Evolutionary conservation across 345 rosid genomes (phyloP), one percentile per base, ranked within the genome.

Genomic region (Lepidium aucheri): DNA sequence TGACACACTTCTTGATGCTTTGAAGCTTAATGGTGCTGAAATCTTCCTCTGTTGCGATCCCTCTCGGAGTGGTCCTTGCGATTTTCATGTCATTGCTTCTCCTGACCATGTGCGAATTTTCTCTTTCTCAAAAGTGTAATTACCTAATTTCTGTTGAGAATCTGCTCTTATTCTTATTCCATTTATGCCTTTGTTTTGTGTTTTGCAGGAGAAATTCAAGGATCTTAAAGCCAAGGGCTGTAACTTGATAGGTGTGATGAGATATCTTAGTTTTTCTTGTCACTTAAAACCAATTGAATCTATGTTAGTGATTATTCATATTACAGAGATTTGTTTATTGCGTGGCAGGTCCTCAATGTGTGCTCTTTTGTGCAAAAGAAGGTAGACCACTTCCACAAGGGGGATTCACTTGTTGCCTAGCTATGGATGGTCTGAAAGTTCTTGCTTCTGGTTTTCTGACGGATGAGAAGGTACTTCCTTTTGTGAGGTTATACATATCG

Each of bases 1-100:
- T 75, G 96, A 90, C 77, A 76, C 86, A 3, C 89, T 94, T 54
- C 90, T 84, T 67, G 99, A 91, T 43, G 88, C 90, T 2, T 90
- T 90, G 56, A 83, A 85, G 79, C 88, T 67, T 56, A 88, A 90
- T 65, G 97, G 87, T 28, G 96, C 99, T 53, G 81, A 88, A 24
- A 82, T 94, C 58, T 74, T 88, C 74, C 90, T 84, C 78, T 94
- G 99, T 70, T 85, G 97, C 81, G 93, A 94, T 75, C 95, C 96
- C 12, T 86, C 97, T 39, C 84, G 96, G 42, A 86, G 55, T n/a
- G 85, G 83, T 42, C 75, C 86, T 63, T 67, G 47, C 68, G 96
- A 94, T 67, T 88, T 76, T 77, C 97, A 94, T 70, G 78, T 94
- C 72, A 90, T 94, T 69, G 77, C 92, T 49, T 94, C 93, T 76